A percentile compares a stretch with the other conserved stretches of the same genome.
Evolutionary conservation across 805 yeast species (phyloP).

Genomic region (Candida ortonii): DNA sequence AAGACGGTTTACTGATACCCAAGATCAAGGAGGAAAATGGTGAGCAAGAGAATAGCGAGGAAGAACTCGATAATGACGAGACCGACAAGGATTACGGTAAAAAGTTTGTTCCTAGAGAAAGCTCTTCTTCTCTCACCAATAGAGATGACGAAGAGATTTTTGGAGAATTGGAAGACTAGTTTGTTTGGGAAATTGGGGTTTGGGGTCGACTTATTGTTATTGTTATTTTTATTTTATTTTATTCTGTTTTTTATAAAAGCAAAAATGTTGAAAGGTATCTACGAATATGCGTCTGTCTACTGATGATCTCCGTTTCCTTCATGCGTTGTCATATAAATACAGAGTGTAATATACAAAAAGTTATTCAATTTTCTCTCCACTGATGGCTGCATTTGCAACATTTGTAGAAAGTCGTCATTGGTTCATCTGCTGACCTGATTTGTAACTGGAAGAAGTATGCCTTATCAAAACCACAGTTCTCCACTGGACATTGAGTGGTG

Average conservation of each 20-base stretch:
- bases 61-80: slow-evolving; percentile 15
- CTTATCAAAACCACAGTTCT: slow-evolving; percentile 78
- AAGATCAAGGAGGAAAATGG: slow-evolving; percentile 15
- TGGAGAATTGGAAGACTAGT: slow-evolving; percentile 36
- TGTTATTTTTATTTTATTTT: no score
- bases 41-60: slow-evolving; percentile 21
- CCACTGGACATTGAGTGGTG: slow-evolving; percentile 85
- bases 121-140: slow-evolving; percentile 3
- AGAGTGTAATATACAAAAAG: no score
- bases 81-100: slow-evolving; percentile 16
- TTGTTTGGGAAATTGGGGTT: no score
- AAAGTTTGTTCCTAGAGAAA: slow-evolving; percentile 15
- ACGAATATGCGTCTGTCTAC: no score
- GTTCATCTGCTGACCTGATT: slow-evolving; percentile 97
- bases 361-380: slow-evolving; percentile 85
- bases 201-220: neutral
- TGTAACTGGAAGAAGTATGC: slow-evolving; percentile 97
- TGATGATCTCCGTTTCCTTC: no score
- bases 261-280: no score
- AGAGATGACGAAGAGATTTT: slow-evolving; percentile 27
- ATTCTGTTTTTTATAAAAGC: no score
- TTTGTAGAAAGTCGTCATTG: slow-evolving; percentile 97
- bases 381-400: slow-evolving; percentile 91
- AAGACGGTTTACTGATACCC: slow-evolving; percentile 19
- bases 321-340: no score